Percentiles rank a stretch among this genome's conserved stretches.
phyloP scores from a whole-genome alignment of 305 asterid genomes.

The Fraxinus nigra region DNA sequence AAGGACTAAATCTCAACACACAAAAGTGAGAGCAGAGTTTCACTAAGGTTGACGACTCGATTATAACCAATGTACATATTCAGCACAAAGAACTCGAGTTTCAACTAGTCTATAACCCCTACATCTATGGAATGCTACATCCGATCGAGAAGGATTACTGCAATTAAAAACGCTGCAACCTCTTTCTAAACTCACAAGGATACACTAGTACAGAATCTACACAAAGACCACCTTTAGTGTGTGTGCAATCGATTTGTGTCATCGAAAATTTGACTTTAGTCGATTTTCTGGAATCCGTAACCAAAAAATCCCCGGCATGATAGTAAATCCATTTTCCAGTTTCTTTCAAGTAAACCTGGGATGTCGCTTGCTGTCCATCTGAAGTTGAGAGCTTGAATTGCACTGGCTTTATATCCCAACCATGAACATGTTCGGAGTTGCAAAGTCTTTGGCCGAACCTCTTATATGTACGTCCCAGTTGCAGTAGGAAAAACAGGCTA shows the following conservation, averaged over 20 bases:
- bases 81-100: background rate
- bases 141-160: background rate
- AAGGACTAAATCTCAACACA: background rate
- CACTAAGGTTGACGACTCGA: background rate
- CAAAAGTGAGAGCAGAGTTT: background rate
- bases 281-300: slow-evolving; percentile 34
- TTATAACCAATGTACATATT: background rate
- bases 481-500: slow-evolving; percentile 73
- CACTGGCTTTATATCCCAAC: slow-evolving; percentile 87
- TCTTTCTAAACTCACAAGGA: slow-evolving; percentile 52
- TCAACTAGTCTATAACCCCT: background rate
- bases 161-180: slow-evolving; percentile 46
- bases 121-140: background rate
- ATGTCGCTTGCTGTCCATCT: slow-evolving; percentile 71
- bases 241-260: slow-evolving; percentile 98
- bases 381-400: slow-evolving; percentile 74
- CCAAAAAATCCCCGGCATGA: slow-evolving; percentile 77
- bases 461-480: slow-evolving; percentile 58
- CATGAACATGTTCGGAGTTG: slow-evolving; percentile 72
- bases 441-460: slow-evolving; percentile 70
- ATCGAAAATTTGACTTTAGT: slow-evolving; percentile 72
- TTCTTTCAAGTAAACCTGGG: slow-evolving; percentile 71
- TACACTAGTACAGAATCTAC: slow-evolving; percentile 75
- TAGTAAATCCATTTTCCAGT: slow-evolving; percentile 70
- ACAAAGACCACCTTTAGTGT: slow-evolving; percentile 87